Evolutionary conservation across 2,329 filamentous ascomycete species (phyloP), one percentile per base, ranked within the genome.

Genomic region (Geosmithia flava): DNA sequence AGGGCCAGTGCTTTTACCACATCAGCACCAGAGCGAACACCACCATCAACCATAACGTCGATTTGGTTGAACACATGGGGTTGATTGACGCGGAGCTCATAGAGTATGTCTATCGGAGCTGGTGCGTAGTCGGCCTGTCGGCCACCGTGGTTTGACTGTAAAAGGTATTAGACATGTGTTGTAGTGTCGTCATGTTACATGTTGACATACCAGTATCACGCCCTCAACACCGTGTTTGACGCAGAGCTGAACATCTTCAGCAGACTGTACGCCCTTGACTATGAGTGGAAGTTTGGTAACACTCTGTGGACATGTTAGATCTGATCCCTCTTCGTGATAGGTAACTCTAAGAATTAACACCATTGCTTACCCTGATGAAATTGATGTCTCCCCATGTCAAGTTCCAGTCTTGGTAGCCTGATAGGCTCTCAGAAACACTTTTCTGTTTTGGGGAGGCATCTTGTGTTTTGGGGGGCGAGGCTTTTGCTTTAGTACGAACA

Each of bases 111-210:
- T 3, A 70, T 57, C 23, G 62, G 51, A 0, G 66, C 62, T 7
- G 64, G 65, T 23, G 58, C 56, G 17, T 62, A 62, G 51, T 70
- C 67, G 37, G 70, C 60, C 56, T 69, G 66, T 20, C 68, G 62
- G n/a, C 64, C 65, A 44, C 67, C 67, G 57, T 69, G 68, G 58
- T 70, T 70, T 48, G 65, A 68, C 41, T 69, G 8, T 4, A 58
- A 45, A 67, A 55, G 47, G 68, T 67, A 47, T 62, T 65, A 3
- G 55, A 55, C 11, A 57, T 58, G 13, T 20, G 13, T 42, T 11
- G 15, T 17, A 3, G 17, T n/a, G n/a, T 19, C 16, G n/a, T 11
- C 10, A 19, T 19, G n/a, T 45, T 7, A 15, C 8, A 17, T 4
- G 13, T 10, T 29, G 3, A 20, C 44, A 7, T 45, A 45, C 44